Percentiles rank a stretch among this genome's conserved stretches.
Conservation (phyloP, 768 basidiomycete genomes). For the Trametes coccinea region DNA sequence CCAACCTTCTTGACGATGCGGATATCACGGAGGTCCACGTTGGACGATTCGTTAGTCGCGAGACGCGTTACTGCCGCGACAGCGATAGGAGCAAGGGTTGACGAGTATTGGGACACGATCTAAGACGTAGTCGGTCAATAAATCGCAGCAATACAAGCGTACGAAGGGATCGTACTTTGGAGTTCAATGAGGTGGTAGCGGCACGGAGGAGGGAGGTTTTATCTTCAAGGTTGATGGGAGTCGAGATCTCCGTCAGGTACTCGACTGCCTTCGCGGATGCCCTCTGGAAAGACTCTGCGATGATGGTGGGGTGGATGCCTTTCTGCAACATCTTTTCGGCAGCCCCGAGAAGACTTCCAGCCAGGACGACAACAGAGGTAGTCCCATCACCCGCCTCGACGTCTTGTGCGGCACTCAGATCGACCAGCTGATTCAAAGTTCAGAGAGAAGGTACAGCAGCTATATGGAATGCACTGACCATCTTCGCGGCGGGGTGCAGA, state of each 20-base stretch:
- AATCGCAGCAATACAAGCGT: background rate
- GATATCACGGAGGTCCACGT: slow-evolving; percentile 95
- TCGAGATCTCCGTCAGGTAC: slow-evolving; percentile 89
- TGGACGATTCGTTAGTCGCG: slow-evolving; percentile 84
- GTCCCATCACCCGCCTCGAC: slow-evolving; percentile 99
- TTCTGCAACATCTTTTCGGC: slow-evolving; percentile 97
- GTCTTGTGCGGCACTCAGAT: slow-evolving; percentile 97
- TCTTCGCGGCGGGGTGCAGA: slow-evolving; percentile 96
- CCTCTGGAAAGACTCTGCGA: slow-evolving; percentile 92
- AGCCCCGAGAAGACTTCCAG: slow-evolving; percentile 88
- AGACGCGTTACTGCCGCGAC: slow-evolving; percentile 95
- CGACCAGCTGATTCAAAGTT: slow-evolving; percentile 71
- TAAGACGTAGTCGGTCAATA: slow-evolving; percentile 32
- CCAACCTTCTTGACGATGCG: slow-evolving; percentile 98
- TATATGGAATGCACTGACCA: slow-evolving; percentile 54
- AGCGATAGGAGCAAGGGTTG: slow-evolving; percentile 96
- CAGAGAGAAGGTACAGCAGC: background rate
- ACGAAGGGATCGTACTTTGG: slow-evolving; percentile 60
- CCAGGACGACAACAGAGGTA: slow-evolving; percentile 95
- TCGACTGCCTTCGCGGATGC: slow-evolving; percentile 94
- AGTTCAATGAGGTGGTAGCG: slow-evolving; percentile 93
- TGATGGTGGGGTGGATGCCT: slow-evolving; percentile 96
- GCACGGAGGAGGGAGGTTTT: slow-evolving; percentile 83
- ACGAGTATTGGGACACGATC: slow-evolving; percentile 99
- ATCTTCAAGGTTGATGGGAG: slow-evolving; percentile 89